phyloP scores from a whole-genome alignment of 305 asterid genomes.

The Euphrasia arctica region DNA sequence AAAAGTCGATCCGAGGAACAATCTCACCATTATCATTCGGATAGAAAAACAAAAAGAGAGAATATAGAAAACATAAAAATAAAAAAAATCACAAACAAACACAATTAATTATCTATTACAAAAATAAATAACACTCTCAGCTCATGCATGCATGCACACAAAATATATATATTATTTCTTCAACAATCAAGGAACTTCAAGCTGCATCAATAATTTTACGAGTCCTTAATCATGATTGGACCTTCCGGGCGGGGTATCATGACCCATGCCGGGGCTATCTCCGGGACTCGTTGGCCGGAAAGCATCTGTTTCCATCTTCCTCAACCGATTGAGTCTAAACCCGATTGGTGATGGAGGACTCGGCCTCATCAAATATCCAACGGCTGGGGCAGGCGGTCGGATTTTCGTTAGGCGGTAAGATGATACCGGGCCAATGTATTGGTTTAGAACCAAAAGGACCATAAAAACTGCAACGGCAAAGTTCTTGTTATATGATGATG shows the following conservation, averaged over 20 bases:
- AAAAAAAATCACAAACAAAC: conserved; percentile 22
- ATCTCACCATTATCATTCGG: conserved; percentile 4
- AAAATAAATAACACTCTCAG: neutral
- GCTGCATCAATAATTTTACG: neutral
- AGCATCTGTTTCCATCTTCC: conserved; percentile 35
- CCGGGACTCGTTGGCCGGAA: conserved; percentile 56
- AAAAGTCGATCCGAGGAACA: conserved; percentile 7
- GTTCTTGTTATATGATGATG: conserved; percentile 22
- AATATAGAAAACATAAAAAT: neutral
- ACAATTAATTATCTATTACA: neutral
- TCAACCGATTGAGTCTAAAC: conserved; percentile 29
- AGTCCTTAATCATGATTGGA: neutral
- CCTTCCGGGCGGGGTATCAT: conserved; percentile 52
- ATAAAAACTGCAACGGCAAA: conserved; percentile 23
- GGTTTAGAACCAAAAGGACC: conserved; percentile 32
- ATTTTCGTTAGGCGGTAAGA: conserved; percentile 23
- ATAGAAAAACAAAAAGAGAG: neutral
- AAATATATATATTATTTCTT: conserved; percentile 5
- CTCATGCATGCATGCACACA: conserved; percentile 28
- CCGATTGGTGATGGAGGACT: conserved; percentile 16
- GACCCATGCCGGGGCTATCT: conserved; percentile 81
- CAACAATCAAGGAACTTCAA: conserved; percentile 5
- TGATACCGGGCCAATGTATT: conserved; percentile 20
- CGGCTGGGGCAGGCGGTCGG: conserved; percentile 20
- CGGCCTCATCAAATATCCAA: conserved; percentile 10